These are phyloP conservation scores for Aspergillus clavatus DNA, from an alignment of 2,329 filamentous ascomycete species.

Conservation along the genomic window DNA sequence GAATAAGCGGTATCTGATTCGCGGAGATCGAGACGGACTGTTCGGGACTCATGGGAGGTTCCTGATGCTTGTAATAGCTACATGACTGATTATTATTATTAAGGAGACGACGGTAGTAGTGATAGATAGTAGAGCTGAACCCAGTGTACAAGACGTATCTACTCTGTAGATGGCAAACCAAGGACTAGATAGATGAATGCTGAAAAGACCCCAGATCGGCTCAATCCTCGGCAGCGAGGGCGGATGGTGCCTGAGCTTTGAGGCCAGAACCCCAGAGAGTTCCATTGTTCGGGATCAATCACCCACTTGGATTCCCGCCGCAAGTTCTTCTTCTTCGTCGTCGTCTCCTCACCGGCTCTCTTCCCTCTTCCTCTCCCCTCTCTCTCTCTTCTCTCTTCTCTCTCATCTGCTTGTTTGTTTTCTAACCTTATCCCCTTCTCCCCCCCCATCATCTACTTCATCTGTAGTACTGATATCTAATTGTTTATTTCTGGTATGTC, in stretches of 20 bases:
- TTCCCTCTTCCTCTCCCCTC: conserved; percentile 4
- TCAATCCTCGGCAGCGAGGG: not conserved
- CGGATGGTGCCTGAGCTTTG: not conserved
- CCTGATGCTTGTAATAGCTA: no score
- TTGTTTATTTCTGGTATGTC: not conserved
- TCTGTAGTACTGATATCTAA: not conserved
- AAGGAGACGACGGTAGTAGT: not conserved
- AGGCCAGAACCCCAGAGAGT: not conserved
- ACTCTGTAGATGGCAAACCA: no score
- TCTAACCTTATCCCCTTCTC: conserved; percentile 6
- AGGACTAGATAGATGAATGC: no score
- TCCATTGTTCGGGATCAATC: not conserved
- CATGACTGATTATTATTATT: not conserved
- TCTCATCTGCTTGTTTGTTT: conserved; percentile 8
- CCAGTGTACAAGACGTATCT: no score
- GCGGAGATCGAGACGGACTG: no score
- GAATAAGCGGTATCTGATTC: not conserved
- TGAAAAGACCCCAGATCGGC: no score
- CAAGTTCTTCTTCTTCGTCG: conserved; percentile 6
- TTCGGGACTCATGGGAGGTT: no score
- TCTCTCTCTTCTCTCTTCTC: conserved; percentile 4
- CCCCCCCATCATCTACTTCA: not conserved
- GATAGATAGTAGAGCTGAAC: no score
- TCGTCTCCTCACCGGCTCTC: conserved; percentile 2
- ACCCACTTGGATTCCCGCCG: conserved; percentile 1